Evolutionary conservation across 2,329 filamentous ascomycete species (phyloP).

Genomic region (Colletotrichum sp.): DNA sequence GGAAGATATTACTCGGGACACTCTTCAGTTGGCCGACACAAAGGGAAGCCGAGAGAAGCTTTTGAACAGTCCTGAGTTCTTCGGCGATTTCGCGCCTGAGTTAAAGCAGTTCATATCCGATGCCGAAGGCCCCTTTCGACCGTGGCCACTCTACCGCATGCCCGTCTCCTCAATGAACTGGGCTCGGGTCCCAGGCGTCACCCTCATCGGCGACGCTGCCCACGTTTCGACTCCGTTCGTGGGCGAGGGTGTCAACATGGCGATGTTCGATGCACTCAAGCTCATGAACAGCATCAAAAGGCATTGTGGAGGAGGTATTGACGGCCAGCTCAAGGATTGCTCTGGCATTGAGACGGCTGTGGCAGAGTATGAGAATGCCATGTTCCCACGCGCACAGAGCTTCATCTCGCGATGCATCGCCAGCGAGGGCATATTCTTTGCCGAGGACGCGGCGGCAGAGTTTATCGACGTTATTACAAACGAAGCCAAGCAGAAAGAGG

Average conservation of each 20-base stretch:
- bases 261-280: slow-evolving; percentile 1
- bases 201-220: slow-evolving; percentile 3
- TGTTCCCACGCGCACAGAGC: not conserved
- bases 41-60: not conserved
- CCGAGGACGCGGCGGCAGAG: not conserved
- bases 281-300: not conserved
- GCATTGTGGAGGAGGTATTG: not conserved
- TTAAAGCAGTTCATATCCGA: not conserved
- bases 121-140: not conserved
- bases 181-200: not conserved
- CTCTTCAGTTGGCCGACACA: not conserved
- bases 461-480: not conserved
- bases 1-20: not conserved
- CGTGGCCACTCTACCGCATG: slow-evolving; percentile 3
- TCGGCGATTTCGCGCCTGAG: not conserved
- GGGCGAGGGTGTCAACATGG: slow-evolving; percentile 5
- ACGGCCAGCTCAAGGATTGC: not conserved
- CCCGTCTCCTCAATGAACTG: not conserved
- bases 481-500: not conserved
- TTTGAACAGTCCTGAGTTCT: not conserved
- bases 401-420: not conserved
- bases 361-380: not conserved
- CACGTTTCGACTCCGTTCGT: slow-evolving; percentile 6
- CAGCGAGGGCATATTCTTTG: not conserved
- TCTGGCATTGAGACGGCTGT: not conserved